These are phyloP conservation scores for Cystofilobasidium ferigula DNA, from an alignment of 768 basidiomycete genomes.

Conservation along the genomic window DNA sequence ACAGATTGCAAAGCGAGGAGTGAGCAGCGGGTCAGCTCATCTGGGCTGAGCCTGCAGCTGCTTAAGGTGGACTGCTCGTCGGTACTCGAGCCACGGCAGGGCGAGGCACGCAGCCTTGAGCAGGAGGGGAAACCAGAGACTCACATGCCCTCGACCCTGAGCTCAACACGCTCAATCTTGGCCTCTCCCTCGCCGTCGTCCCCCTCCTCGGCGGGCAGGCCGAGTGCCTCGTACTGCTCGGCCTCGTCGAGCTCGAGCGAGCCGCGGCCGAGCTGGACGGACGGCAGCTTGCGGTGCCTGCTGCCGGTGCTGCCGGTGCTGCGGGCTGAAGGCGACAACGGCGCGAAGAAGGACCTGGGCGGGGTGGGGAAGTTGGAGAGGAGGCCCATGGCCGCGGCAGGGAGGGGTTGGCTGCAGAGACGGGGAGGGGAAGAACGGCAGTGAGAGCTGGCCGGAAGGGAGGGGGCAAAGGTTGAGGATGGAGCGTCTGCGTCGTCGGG, in stretches of 20 bases:
- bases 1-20: too few relatives aligned
- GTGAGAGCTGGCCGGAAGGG: too few relatives aligned
- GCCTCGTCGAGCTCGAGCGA: not conserved
- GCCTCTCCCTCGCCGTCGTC: not conserved
- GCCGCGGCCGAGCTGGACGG: not conserved
- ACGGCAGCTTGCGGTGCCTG: slow-evolving; percentile 12
- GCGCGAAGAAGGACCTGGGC: slow-evolving; percentile 8
- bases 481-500: too few relatives aligned
- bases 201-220: not conserved
- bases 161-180: slow-evolving; percentile 8
- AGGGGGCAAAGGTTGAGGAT: too few relatives aligned
- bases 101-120: not conserved
- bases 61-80: not conserved
- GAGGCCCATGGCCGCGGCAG: too few relatives aligned
- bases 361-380: not conserved
- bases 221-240: not conserved
- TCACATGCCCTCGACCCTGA: slow-evolving; percentile 25
- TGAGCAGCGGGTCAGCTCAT: not conserved
- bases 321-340: not conserved
- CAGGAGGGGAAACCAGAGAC: slow-evolving; percentile 1
- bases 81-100: not conserved
- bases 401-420: too few relatives aligned
- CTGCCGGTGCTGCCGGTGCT: not conserved
- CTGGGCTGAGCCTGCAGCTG: not conserved
- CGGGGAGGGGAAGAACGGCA: too few relatives aligned